phyloP scores from a whole-genome alignment of 2,329 filamentous ascomycete species.

The Calonectria hawksworthii region DNA sequence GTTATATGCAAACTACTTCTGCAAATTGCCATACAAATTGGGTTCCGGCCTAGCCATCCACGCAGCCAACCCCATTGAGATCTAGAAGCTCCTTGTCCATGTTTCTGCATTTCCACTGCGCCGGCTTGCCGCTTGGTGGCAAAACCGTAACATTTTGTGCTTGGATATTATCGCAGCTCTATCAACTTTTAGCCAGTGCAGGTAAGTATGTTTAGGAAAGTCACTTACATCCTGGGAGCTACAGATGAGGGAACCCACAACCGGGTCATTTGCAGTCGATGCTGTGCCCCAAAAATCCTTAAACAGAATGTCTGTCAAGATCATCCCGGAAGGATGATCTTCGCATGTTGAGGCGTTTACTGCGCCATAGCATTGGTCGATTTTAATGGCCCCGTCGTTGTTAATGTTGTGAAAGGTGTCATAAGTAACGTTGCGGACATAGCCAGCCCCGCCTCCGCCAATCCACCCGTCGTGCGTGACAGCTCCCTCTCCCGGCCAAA shows the following conservation, averaged over 20 bases:
- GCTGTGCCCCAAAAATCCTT: conserved; percentile 43
- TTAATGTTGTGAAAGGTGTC: conserved; percentile 71
- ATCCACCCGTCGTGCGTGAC: conserved; percentile 62
- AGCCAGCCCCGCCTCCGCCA: conserved; percentile 65
- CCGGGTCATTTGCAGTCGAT: conserved; percentile 39
- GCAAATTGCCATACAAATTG: background rate
- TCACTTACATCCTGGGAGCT: conserved; percentile 40
- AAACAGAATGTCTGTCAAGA: conserved; percentile 40
- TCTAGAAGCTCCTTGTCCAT: background rate
- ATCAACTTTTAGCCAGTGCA: background rate
- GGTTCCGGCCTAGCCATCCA: background rate
- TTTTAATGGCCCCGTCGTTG: conserved; percentile 60
- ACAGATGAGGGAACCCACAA: conserved; percentile 42
- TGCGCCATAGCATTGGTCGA: conserved; percentile 37
- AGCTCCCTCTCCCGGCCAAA: conserved; percentile 69
- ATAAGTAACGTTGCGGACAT: conserved; percentile 76
- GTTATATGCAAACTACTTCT: background rate
- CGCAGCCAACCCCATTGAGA: background rate
- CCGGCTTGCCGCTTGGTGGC: background rate
- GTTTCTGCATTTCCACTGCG: conserved; percentile 7
- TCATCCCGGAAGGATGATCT: conserved; percentile 18
- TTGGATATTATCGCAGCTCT: conserved; percentile 1
- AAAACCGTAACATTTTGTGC: background rate
- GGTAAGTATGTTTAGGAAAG: background rate
- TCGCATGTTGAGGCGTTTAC: conserved; percentile 1